phyloP scores from a whole-genome alignment of 352 stramenopile genomes.

The Phytophthora citricola region DNA sequence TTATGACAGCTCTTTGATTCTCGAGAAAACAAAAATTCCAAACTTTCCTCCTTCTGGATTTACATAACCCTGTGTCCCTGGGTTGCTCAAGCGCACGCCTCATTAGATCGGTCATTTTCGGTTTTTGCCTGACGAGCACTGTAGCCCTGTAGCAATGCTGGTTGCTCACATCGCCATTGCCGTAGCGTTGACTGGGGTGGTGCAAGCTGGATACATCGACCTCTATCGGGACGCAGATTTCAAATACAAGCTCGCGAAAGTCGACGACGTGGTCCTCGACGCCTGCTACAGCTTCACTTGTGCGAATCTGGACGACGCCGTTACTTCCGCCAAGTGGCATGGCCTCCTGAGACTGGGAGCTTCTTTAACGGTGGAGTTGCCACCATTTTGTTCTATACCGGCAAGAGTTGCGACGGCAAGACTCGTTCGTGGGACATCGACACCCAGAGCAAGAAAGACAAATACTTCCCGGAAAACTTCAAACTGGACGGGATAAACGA shows the following conservation, averaged over 20 bases:
- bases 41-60: too few relatives aligned
- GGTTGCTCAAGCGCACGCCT: too few relatives aligned
- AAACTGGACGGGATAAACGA: slow-evolving; percentile 18
- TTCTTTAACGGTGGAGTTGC: slow-evolving; percentile 6
- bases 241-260: slow-evolving; percentile 5
- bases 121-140: too few relatives aligned
- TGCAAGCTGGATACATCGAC: slow-evolving; percentile 4
- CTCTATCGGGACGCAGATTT: slow-evolving; percentile 6
- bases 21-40: too few relatives aligned
- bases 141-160: too few relatives aligned
- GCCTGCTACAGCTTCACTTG: slow-evolving; percentile 18
- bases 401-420: background rate
- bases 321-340: slow-evolving; percentile 24
- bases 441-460: slow-evolving; percentile 14
- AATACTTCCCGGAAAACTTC: slow-evolving; percentile 21
- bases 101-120: too few relatives aligned
- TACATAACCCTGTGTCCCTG: too few relatives aligned
- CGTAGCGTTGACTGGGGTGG: background rate
- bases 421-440: background rate
- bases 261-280: slow-evolving; percentile 10
- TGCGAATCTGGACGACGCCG: slow-evolving; percentile 8
- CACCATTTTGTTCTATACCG: slow-evolving; percentile 15
- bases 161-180: too few relatives aligned
- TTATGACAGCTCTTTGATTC: too few relatives aligned
- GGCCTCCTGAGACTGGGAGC: slow-evolving; percentile 6